Evolutionary conservation across 495 filamentous ascomycete genomes (phyloP).

Genomic region (Pseudoneurospora amorphoporcata): DNA sequence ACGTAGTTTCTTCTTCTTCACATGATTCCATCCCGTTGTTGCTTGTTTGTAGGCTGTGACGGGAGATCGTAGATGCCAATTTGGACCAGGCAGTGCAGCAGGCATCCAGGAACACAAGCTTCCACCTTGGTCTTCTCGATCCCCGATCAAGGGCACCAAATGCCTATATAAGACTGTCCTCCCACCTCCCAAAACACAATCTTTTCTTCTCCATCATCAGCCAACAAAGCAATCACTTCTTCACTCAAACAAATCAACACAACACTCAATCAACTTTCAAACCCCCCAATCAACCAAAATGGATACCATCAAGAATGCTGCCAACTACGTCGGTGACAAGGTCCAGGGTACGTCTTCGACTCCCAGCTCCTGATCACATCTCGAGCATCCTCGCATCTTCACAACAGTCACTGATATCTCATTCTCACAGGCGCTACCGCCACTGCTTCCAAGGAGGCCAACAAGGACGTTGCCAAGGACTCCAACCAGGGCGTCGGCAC

Average conservation of each 20-base stretch:
- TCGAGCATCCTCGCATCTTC: neutral
- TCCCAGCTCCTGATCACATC: neutral
- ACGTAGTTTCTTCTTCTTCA: conserved; percentile 1
- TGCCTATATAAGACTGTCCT: conserved; percentile 14
- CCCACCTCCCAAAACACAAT: conserved; percentile 5
- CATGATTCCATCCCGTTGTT: conserved; percentile 2
- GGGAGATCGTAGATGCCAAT: neutral
- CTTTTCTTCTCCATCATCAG: conserved; percentile 20
- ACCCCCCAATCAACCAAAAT: conserved; percentile 30
- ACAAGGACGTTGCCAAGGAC: conserved; percentile 57
- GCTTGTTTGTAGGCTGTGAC: neutral
- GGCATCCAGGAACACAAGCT: conserved; percentile 11
- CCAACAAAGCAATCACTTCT: conserved; percentile 18
- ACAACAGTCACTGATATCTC: neutral
- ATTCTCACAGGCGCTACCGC: conserved; percentile 18
- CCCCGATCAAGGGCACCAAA: conserved; percentile 7
- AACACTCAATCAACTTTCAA: conserved; percentile 3
- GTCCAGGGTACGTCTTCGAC: conserved; percentile 31
- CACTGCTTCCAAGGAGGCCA: conserved; percentile 52
- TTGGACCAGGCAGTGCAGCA: neutral
- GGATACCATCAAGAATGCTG: conserved; percentile 50
- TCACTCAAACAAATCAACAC: conserved; percentile 17
- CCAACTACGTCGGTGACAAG: conserved; percentile 52
- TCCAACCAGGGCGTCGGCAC: conserved; percentile 35
- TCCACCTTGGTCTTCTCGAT: conserved; percentile 3